These are phyloP conservation scores for Trichoderma gamsii DNA, from an alignment of 495 filamentous ascomycete species.

Conservation along the genomic window DNA sequence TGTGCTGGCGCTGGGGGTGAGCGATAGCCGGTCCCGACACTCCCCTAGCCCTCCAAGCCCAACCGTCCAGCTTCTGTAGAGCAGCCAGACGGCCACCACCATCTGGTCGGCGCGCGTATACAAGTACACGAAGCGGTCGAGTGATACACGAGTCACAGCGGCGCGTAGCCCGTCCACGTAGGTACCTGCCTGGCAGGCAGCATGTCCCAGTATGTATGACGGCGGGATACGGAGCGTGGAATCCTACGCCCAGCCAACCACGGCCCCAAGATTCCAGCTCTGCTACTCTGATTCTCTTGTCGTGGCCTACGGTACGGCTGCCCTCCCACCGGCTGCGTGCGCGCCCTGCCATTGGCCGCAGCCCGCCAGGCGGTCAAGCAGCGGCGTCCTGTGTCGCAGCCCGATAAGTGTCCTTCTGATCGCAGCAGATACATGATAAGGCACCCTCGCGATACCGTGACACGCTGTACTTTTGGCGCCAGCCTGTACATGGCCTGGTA, in stretches of 20 bases:
- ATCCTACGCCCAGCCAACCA: no score
- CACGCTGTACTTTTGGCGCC: background rate
- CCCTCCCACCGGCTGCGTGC: background rate
- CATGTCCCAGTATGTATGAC: no score
- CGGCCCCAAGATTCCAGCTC: background rate
- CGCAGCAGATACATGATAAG: background rate
- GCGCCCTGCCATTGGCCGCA: slow-evolving; percentile 3
- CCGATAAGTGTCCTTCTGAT: background rate
- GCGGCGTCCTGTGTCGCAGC: slow-evolving; percentile 1
- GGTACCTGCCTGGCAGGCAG: no score
- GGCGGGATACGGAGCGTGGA: no score
- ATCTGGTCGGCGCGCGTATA: no score
- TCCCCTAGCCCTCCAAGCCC: background rate
- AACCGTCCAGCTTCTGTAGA: no score
- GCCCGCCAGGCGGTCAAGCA: slow-evolving; percentile 4
- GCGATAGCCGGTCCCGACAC: background rate
- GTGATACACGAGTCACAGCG: no score
- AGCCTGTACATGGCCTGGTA: background rate
- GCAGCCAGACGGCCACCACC: no score
- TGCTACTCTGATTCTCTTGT: background rate
- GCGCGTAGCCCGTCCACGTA: no score
- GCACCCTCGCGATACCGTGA: background rate
- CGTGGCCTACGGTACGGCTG: background rate
- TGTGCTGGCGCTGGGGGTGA: background rate
- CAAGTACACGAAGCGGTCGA: no score